A percentile compares a stretch with the other conserved stretches of the same genome.
phyloP scores from a whole-genome alignment of 768 basidiomycete genomes.

The Chlorophyllum brunneum region DNA sequence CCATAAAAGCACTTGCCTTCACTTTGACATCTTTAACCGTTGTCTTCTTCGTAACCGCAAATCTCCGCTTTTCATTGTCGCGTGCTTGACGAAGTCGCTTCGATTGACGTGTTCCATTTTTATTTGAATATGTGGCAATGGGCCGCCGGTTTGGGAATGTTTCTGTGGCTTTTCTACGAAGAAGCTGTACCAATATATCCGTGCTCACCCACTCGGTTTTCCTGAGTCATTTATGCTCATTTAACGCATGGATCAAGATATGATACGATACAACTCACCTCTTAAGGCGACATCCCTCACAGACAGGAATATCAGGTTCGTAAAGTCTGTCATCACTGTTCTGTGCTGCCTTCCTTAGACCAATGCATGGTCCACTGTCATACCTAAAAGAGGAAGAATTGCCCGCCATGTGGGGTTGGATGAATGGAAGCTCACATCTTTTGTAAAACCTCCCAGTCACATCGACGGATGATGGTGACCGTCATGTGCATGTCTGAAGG shows the following conservation, averaged over 20 bases:
- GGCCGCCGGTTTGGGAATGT: slow-evolving; percentile 15
- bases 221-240: slow-evolving; percentile 25
- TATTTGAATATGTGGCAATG: slow-evolving; percentile 27
- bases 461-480: slow-evolving; percentile 51
- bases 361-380: slow-evolving; percentile 48
- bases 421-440: slow-evolving; percentile 42
- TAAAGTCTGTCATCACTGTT: slow-evolving; percentile 30
- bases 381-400: slow-evolving; percentile 40
- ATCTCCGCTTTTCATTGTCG: slow-evolving; percentile 41
- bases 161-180: slow-evolving; percentile 18
- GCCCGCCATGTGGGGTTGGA: slow-evolving; percentile 11
- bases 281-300: slow-evolving; percentile 55
- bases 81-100: slow-evolving; percentile 59
- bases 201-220: slow-evolving; percentile 56
- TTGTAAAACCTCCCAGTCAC: slow-evolving; percentile 63
- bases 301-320: slow-evolving; percentile 49
- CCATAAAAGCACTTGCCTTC: slow-evolving; percentile 39
- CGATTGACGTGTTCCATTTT: slow-evolving; percentile 56
- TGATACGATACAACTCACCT: slow-evolving; percentile 34
- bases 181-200: slow-evolving; percentile 56
- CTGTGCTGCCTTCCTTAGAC: slow-evolving; percentile 20
- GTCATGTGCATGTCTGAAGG: slow-evolving; percentile 54
- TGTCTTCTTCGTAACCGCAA: slow-evolving; percentile 59
- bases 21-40: slow-evolving; percentile 79
- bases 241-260: slow-evolving; percentile 3